Evolutionary conservation across 495 filamentous ascomycete species (phyloP).

Genomic region (Saxophila tyrrhenica): DNA sequence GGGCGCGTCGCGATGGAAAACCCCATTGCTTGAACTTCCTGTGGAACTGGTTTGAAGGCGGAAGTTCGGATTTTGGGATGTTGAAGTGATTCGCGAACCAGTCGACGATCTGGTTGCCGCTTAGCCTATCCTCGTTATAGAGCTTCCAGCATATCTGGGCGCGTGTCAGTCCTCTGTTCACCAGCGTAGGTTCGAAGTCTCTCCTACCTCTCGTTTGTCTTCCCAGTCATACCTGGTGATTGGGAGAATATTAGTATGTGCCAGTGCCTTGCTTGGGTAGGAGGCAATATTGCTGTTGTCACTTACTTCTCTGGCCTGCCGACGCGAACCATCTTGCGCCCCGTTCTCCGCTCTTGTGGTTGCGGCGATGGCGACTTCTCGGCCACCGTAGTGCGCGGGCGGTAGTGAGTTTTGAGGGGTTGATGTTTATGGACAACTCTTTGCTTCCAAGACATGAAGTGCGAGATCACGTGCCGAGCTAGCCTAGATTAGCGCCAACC

Average conservation of each 20-base stretch:
- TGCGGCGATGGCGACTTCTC: no score
- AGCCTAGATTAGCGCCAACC: no score
- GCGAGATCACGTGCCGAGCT: no score
- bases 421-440: no score
- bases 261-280: no score
- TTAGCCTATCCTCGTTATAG: slow-evolving; percentile 9
- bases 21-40: slow-evolving; percentile 40
- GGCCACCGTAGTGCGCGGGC: not conserved
- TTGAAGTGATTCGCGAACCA: slow-evolving; percentile 15
- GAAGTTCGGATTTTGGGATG: slow-evolving; percentile 9
- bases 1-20: slow-evolving; percentile 55
- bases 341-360: no score
- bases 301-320: not conserved
- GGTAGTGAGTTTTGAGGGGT: no score
- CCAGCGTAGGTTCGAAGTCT: no score
- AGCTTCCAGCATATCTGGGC: slow-evolving; percentile 18
- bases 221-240: slow-evolving; percentile 23
- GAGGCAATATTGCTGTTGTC: no score
- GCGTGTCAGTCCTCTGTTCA: no score
- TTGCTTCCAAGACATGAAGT: no score
- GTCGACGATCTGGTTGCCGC: slow-evolving; percentile 4
- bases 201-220: slow-evolving; percentile 17
- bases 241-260: no score
- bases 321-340: not conserved
- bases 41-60: slow-evolving; percentile 42